Conservation (phyloP, 768 basidiomycete genomes). For the Hericium erinaceus region DNA sequence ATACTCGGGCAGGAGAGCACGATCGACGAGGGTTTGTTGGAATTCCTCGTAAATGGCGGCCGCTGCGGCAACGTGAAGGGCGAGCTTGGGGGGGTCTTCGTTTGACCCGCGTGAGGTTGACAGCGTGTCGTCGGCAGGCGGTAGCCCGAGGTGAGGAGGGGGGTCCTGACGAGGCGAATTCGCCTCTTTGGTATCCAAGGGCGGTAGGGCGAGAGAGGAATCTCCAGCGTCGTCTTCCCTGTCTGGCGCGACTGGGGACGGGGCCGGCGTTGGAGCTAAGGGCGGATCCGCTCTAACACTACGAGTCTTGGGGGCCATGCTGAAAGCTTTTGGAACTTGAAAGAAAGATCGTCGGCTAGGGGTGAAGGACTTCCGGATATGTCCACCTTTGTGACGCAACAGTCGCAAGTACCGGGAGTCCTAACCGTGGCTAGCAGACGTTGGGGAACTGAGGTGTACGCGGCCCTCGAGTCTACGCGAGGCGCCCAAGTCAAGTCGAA, state of each 20-base stretch:
- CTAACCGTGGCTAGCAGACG: not conserved
- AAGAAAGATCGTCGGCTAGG: not conserved
- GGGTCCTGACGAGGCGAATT: too few species aligned
- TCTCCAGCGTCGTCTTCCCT: not conserved
- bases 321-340: not conserved
- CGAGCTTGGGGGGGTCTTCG: too few species aligned
- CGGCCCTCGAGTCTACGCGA: not conserved
- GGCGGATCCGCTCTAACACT: not conserved
- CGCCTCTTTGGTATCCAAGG: too few species aligned
- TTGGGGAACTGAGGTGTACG: not conserved
- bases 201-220: too few species aligned
- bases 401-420: not conserved
- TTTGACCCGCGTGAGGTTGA: too few species aligned
- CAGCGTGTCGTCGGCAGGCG: too few species aligned
- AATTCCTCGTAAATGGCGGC: too few species aligned
- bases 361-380: not conserved
- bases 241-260: not conserved
- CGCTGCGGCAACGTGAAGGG: too few species aligned
- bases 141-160: too few species aligned
- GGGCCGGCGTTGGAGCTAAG: not conserved
- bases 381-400: not conserved
- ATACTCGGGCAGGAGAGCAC: too few species aligned
- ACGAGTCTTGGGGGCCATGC: not conserved
- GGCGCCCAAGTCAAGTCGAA: too few species aligned
- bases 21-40: too few species aligned